Evolutionary conservation across 2,329 filamentous ascomycete genomes (phyloP).

Genomic region (Plectosphaerella cucumerina): DNA sequence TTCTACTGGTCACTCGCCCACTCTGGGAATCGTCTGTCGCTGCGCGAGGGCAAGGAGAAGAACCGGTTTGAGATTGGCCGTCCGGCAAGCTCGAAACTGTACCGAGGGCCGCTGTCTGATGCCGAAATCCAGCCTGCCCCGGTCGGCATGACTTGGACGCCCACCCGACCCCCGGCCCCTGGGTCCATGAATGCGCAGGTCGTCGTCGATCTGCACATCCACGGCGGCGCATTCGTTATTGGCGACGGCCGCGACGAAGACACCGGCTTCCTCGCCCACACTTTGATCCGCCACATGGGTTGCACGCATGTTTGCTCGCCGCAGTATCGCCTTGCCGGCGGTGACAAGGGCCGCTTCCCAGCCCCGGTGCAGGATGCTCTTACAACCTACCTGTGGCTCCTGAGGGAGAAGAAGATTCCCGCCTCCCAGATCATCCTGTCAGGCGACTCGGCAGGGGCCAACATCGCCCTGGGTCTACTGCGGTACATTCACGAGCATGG

Average conservation of each 20-base stretch:
- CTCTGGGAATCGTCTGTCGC: background rate
- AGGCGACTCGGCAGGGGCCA: slow-evolving; percentile 27
- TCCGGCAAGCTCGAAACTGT: background rate
- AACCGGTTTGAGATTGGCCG: background rate
- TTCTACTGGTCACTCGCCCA: background rate
- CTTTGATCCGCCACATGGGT: slow-evolving; percentile 18
- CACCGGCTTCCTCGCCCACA: slow-evolving; percentile 19
- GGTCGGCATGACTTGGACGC: background rate
- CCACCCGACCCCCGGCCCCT: background rate
- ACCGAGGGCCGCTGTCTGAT: background rate
- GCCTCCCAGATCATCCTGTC: slow-evolving; percentile 22
- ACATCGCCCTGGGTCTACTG: slow-evolving; percentile 23
- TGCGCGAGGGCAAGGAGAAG: background rate
- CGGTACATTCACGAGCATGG: slow-evolving; percentile 18
- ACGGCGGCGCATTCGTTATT: slow-evolving; percentile 28
- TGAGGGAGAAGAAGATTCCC: slow-evolving; percentile 17
- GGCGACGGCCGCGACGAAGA: slow-evolving; percentile 24
- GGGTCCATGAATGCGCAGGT: background rate
- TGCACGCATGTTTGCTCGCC: slow-evolving; percentile 21
- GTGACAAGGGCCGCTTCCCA: slow-evolving; percentile 19
- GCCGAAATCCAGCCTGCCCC: background rate
- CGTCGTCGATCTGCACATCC: slow-evolving; percentile 22
- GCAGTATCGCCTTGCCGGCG: slow-evolving; percentile 24
- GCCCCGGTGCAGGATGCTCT: slow-evolving; percentile 25
- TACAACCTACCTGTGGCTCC: slow-evolving; percentile 22